phyloP scores from a whole-genome alignment of 2,329 filamentous ascomycete genomes.

The Dendryphion nanum region DNA sequence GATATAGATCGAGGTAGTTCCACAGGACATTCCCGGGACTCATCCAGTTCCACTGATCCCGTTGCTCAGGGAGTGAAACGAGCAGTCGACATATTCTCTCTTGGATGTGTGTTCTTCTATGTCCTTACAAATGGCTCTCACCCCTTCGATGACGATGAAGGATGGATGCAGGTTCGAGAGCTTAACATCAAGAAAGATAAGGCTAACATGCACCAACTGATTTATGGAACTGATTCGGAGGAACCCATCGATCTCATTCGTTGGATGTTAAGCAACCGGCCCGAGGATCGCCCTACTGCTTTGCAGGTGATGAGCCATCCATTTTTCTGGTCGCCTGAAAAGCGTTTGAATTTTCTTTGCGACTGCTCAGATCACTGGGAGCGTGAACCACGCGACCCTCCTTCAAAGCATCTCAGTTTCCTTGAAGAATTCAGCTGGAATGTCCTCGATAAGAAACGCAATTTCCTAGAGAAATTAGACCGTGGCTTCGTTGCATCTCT shows the following conservation, averaged over 20 bases:
- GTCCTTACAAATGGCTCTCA: conserved; percentile 91
- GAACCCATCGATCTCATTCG: conserved; percentile 86
- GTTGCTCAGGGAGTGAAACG: conserved; percentile 78
- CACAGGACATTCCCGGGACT: conserved; percentile 43
- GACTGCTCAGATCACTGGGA: conserved; percentile 97
- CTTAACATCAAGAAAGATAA: conserved; percentile 94
- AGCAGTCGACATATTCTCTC: conserved; percentile 94
- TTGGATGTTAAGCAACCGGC: conserved; percentile 71
- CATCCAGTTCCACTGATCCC: conserved; percentile 39
- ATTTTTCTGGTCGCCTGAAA: conserved; percentile 93
- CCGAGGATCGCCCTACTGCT: conserved; percentile 68
- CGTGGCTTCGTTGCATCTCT: conserved; percentile 83
- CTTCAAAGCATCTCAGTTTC: conserved; percentile 63
- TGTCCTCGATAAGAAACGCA: conserved; percentile 57
- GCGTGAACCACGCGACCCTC: conserved; percentile 82
- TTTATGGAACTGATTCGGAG: conserved; percentile 78
- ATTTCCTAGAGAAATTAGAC: conserved; percentile 77
- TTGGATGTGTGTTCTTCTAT: conserved; percentile 98
- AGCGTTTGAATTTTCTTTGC: conserved; percentile 87
- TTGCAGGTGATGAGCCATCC: conserved; percentile 84
- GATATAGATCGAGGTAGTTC: conserved; percentile 43
- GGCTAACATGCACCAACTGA: conserved; percentile 68
- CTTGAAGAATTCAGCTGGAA: conserved; percentile 52
- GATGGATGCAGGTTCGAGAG: conserved; percentile 81
- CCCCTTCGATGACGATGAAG: conserved; percentile 90